Percentiles rank a stretch among this genome's conserved stretches.
Conservation (phyloP, 345 rosid species). For the Cochlearia excelsa region DNA sequence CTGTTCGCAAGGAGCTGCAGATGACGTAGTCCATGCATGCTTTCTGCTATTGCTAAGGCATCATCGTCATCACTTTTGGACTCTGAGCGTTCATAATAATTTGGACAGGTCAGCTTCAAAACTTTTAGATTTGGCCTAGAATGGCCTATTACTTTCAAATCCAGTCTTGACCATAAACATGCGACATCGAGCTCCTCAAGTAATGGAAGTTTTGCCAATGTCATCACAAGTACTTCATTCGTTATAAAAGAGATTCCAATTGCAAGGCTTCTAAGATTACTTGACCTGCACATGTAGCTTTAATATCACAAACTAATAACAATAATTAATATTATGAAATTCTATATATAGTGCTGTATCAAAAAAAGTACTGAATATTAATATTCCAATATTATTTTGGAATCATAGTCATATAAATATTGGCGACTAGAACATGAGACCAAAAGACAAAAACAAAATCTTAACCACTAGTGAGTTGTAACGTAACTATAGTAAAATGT, state of each 20-base stretch:
- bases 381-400: too few relatives aligned
- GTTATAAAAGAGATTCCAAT: constrained; percentile 33
- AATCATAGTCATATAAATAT: too few relatives aligned
- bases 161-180: background rate
- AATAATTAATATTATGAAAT: too few relatives aligned
- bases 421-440: too few relatives aligned
- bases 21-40: constrained; percentile 45
- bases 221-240: constrained; percentile 38
- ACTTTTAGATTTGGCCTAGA: constrained; percentile 21
- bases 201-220: constrained; percentile 41
- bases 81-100: constrained; percentile 1
- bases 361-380: too few relatives aligned
- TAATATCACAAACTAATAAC: too few relatives aligned
- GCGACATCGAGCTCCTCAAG: constrained; percentile 56
- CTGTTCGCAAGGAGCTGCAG: constrained; percentile 56
- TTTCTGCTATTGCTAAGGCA: constrained; percentile 54
- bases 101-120: constrained; percentile 22
- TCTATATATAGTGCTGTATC: too few relatives aligned
- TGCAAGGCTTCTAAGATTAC: constrained; percentile 43
- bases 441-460: too few relatives aligned
- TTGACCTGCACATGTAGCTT: constrained; percentile 21
- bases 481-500: too few relatives aligned
- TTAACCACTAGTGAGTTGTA: too few relatives aligned
- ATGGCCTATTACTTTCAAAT: constrained; percentile 10
- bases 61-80: constrained; percentile 24